Base-by-base conservation (phyloP, 768 basidiomycete genomes). In the Trametes gibbosa region DNA sequence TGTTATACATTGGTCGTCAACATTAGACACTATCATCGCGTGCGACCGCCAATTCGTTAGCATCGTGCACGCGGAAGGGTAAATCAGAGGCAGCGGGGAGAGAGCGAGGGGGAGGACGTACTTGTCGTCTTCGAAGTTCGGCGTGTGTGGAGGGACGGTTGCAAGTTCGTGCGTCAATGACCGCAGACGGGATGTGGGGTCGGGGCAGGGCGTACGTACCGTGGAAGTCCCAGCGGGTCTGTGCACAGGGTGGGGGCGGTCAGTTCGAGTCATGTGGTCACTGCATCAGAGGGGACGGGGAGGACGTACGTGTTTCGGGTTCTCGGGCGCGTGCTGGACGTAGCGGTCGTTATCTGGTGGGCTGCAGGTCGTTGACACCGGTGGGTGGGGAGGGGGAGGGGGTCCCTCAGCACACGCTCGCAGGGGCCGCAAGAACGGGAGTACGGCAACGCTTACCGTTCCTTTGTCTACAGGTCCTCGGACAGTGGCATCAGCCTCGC, bases 261-360 rank as follows among this genome's bases (percentile, higher is more conserved):
- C 54, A 48, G 55, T 21, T 12, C 42, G 50, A 14, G 17, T n/a
- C 41, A 42, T 25, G 53, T 50, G 54, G 29, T 32, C 29, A 10
- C 29, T 32, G 29, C 10, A 10, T 32, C 5, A 32, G 51, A 53
- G 32, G 32, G 13, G n/a, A 17, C 16, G 35, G 35, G 16, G 23
- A 2, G 49, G 0, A 68, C 80, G 17, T 61, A 89, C 90, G 84
- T 92, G 90, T 83, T 92, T 92, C 16, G 91, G 91, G 73, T 91
- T 90, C 42, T 88, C 84, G 5, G 92, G 92, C 8, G 91, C 92
- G 55, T 77, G 81, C 42, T 77, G 74, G 40, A 94, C 87, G 66
- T 92, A 95, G 58, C 89, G 79, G 70, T 93, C 91, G 68, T 95
- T 94, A 67, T 91, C 92, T 40, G 81, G 75, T 1, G 92, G 92